Conservation (phyloP, 495 filamentous ascomycete species). For the Hypoxylon crocopeplum region DNA sequence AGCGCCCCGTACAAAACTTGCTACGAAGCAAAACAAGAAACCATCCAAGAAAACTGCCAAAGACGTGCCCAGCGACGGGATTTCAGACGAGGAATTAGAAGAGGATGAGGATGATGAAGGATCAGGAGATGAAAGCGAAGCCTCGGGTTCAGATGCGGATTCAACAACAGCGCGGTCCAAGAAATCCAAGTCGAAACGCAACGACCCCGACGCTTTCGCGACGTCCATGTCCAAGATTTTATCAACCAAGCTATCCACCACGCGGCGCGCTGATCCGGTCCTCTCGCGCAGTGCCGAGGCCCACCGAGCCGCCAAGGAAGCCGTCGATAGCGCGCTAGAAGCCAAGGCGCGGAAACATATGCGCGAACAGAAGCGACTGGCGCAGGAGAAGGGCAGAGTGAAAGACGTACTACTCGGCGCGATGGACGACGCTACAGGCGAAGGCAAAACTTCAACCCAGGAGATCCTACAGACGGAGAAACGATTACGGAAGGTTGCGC, state of each 20-base stretch:
- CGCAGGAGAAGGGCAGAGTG: constrained; percentile 85
- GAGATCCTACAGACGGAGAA: constrained; percentile 79
- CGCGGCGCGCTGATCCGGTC: constrained; percentile 84
- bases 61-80: constrained; percentile 44
- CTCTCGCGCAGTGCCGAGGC: constrained; percentile 79
- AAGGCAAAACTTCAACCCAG: constrained; percentile 55
- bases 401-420: constrained; percentile 74
- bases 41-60: constrained; percentile 38
- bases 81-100: constrained; percentile 40
- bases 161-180: constrained; percentile 46
- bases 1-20: constrained; percentile 8
- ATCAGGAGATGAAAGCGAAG: constrained; percentile 44
- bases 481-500: constrained; percentile 80
- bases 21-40: constrained; percentile 28
- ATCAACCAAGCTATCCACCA: constrained; percentile 78
- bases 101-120: constrained; percentile 38
- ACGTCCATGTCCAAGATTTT: constrained; percentile 92
- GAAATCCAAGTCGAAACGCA: constrained; percentile 71
- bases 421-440: constrained; percentile 51
- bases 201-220: constrained; percentile 89
- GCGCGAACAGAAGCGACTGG: constrained; percentile 79
- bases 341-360: constrained; percentile 77
- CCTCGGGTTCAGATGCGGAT: constrained; percentile 41
- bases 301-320: constrained; percentile 66
- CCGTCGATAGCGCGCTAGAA: constrained; percentile 79